Base-by-base conservation (phyloP, 106 monocot species). In the Apostasia ramifera region DNA sequence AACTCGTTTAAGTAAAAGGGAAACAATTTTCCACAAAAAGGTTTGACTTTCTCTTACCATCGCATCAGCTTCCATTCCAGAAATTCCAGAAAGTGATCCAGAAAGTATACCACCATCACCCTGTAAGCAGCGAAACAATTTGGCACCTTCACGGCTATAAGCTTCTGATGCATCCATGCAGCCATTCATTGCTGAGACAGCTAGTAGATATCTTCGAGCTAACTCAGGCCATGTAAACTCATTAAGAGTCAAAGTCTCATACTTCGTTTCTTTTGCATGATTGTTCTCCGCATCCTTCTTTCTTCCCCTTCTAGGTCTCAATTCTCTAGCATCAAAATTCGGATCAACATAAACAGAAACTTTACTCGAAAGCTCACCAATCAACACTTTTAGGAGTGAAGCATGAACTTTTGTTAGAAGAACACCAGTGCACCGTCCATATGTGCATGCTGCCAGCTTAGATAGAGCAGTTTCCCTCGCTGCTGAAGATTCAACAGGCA, bases 41-140 rank as follows among this genome's bases (percentile, higher is more conserved):
- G 26, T 26, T 26, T 26, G 26, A 26, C 71, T 44, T 69, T 44
- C 59, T 65, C 87, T 86, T 90, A 98, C 98, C 89, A 83, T 55
- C 70, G 98, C 90, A 90, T 98, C 98, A 13, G 87, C 87, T 83
- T 93, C 92, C 84, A 98, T 98, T 52, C 90, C 93, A 80, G 85
- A 71, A 74, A 98, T 77, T 70, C 98, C 98, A 69, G 81, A 69
- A 59, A 93, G 79, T 58, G 98, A 86, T 6, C 98, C 98, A 74
- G 89, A 98, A 68, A 98, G 77, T 9, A 93, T 61, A 49, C 98
- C 98, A 51, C 98, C 98, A 80, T 98, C 98, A 72, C 98, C 98
- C 57, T 84, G 83, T 55, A 98, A 76, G 49, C 92, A 89, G 56
- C 98, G 98, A 61, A 87, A 90, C 12, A 98, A 63, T 69, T 90